A percentile compares a stretch with the other conserved stretches of the same genome.
Conservation (phyloP, 768 basidiomycete species). For the Agaricus blazei region DNA sequence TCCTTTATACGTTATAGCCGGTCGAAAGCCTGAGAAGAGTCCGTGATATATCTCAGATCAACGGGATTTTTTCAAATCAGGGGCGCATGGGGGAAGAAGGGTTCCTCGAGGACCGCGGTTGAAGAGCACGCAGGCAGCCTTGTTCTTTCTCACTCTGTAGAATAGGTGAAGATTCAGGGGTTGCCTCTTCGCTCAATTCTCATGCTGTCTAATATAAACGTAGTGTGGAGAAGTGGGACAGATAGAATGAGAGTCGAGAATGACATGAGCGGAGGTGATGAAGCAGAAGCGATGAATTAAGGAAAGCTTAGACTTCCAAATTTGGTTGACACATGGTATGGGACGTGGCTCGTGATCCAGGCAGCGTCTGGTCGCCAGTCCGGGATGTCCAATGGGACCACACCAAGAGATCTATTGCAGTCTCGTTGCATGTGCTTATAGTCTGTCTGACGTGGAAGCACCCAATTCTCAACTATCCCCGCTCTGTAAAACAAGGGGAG, state of each 20-base stretch:
- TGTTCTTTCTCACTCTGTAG: not conserved
- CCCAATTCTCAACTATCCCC: too few relatives aligned
- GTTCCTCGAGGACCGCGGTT: too few relatives aligned
- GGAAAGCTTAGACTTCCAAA: not conserved
- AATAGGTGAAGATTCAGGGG: not conserved
- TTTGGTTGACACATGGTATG: not conserved
- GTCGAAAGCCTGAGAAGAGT: not conserved
- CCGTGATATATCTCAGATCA: too few relatives aligned
- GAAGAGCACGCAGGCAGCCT: too few relatives aligned
- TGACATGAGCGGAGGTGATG: constrained; percentile 5
- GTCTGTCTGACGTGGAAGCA: too few relatives aligned
- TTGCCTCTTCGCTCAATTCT: not conserved
- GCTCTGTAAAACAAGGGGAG: too few relatives aligned
- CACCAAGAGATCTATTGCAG: too few relatives aligned
- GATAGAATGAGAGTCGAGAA: not conserved
- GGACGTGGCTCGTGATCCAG: not conserved
- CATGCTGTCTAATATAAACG: not conserved
- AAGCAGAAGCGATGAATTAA: not conserved
- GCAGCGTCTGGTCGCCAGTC: not conserved
- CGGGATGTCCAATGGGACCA: too few relatives aligned
- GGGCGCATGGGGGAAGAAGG: not conserved
- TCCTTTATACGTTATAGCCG: constrained; percentile 2
- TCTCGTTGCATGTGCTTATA: too few relatives aligned
- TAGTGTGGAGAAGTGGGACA: not conserved
- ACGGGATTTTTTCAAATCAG: not conserved